Base-by-base conservation (phyloP, 371 early-diverging fungal genomes). In the Dinochytrium kinnereticum region DNA sequence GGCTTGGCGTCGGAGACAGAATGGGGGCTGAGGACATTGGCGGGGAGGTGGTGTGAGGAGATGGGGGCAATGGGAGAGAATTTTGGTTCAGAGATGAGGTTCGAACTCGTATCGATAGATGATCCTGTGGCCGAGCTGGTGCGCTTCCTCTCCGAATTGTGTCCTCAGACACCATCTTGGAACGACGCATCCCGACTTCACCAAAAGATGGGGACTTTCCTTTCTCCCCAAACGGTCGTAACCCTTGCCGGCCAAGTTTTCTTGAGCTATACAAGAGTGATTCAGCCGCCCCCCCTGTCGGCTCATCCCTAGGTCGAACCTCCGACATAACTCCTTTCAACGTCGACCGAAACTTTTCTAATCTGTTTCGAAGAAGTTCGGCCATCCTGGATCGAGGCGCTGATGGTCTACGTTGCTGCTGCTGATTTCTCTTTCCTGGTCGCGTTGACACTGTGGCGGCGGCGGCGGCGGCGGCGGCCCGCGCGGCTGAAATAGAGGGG, bases 241-340 rank as follows among this genome's bases (percentile, higher is more conserved):
- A 55, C 21, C 57, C 57, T 55, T 55, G 57, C 26, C 24, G 7
- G 24, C 57, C 57, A 30, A 26, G 30, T 7, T 24, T 7, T 30
- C 57, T 55, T 24, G 57, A 55, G 26, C 15, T 15, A 17, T 26
- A 17, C 26, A 55, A 7, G 21, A 55, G 57, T 7, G 5, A 7
- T 10, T 55, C 57, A 19, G 57, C 57, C 10, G 57, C 26, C 10
- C 57, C 57, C 10, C 17, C 10, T 7, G 10, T 7, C 57, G 15
- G 15, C 7, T 44, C 44, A 44, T 44, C 44, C 44, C 44, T 30
- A 7, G 57, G 10, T 30, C 57, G 57, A 30, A 10, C 57, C 10
- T 55, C 57, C 21, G 57, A 19, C 57, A 55, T 55, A 26, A 55
- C 57, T 17, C 57, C 57, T 26, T 55, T 55, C 57, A 55, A 55